Base-by-base conservation (phyloP, 2,329 filamentous ascomycete species). In the Aspergillus sergii region DNA sequence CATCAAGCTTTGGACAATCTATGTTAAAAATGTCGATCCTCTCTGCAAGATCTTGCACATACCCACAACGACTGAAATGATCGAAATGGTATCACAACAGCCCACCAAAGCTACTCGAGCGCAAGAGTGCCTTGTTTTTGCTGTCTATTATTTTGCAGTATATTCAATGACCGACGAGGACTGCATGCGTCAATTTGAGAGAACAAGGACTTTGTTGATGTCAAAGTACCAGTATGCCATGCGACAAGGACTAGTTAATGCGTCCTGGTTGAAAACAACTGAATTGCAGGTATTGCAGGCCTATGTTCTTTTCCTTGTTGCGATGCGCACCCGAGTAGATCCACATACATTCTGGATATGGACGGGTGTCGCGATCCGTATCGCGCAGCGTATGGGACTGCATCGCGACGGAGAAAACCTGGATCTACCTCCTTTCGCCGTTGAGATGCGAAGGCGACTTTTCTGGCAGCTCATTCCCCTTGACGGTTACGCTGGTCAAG, bases 1-100 rank as follows among this genome's bases (percentile, higher is more conserved):
- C 30, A 88, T 91, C 70, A 84, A 84, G 57, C 82, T 94, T 6
- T 94, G 91, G 91, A 89, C 93, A 73, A 81, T 87, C 10, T 93
- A 89, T 67, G 79, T 93, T 7, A 88, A 92, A 56, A 88, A 91
- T 64, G 88, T 94, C 60, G 91, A 94, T 69, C 91, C 91, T 0
- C 75, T 93, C 53, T 86, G 88, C 68, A 94, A 93, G 73, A 71
- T 88, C 53, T 87, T 92, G 28, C 91, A 94, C 72, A 85, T 89
- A 1, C 91, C 91, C 0, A 88, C 88, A 0, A 76, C 92, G 4
- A 88, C 93, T 70, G 84, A 85, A 2, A 84, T 85, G 53, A 80
- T 93, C 9, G 83, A 90, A 43, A 85, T 91, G 62, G 88, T 89
- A 2, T 85, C 84, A 11, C 39, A 63, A 66, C 51, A 74, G 64